Evolutionary conservation across 257 asterid genomes (phyloP).

Genomic region (Lycium ferocissimum): DNA sequence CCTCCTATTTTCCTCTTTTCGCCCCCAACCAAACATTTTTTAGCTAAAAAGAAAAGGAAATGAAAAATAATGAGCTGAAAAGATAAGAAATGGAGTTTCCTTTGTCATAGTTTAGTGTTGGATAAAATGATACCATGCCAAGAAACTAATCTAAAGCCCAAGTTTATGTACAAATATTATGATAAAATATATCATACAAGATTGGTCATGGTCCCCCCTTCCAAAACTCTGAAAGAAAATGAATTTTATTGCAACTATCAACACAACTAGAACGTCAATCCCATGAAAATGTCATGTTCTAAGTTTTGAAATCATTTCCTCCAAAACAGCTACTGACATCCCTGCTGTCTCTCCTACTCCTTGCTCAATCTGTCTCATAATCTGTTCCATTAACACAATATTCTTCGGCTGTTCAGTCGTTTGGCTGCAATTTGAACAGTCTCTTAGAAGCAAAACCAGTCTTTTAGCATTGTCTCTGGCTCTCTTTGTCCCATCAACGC

Average conservation of each 20-base stretch:
- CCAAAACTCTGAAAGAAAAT: not conserved
- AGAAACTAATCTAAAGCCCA: not conserved
- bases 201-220: not conserved
- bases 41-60: not conserved
- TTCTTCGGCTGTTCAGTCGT: constrained; percentile 48
- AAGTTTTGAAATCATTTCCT: constrained; percentile 87
- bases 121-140: not conserved
- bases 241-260: not conserved
- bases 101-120: not conserved
- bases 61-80: not conserved
- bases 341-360: constrained; percentile 69
- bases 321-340: constrained; percentile 58
- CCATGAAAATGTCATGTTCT: constrained; percentile 51
- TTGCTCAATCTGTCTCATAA: constrained; percentile 77
- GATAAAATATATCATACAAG: not conserved
- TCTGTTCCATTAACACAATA: constrained; percentile 53
- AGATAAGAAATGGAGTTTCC: not conserved
- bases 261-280: not conserved
- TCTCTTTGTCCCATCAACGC: constrained; percentile 68
- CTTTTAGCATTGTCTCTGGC: constrained; percentile 74
- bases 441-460: constrained; percentile 72
- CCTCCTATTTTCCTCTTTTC: not conserved
- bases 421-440: constrained; percentile 49
- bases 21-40: not conserved
- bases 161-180: constrained; percentile 1